These are phyloP conservation scores for Panus rudis DNA, from an alignment of 768 basidiomycete genomes.

Conservation along the genomic window DNA sequence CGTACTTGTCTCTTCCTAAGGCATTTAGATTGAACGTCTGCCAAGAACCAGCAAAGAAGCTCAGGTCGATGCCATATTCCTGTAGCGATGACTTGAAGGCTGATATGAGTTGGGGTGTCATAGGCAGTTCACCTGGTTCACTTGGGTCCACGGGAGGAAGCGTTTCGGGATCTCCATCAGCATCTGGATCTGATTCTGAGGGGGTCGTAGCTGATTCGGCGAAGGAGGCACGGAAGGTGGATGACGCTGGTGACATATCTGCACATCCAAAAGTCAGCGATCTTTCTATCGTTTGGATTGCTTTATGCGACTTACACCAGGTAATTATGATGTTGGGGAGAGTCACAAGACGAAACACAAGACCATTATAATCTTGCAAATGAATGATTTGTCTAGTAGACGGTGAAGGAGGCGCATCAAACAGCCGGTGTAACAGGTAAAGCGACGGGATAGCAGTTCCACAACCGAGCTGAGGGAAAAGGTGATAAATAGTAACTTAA, in stretches of 20 bases:
- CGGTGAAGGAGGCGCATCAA: conserved; percentile 28
- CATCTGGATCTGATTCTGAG: conserved; percentile 25
- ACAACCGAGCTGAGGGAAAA: conserved; percentile 69
- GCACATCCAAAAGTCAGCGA: neutral
- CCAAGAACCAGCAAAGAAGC: conserved; percentile 86
- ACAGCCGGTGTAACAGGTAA: conserved; percentile 59
- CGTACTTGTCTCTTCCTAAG: conserved; percentile 41
- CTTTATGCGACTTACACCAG: conserved; percentile 58
- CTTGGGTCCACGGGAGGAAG: conserved; percentile 26
- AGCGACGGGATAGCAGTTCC: conserved; percentile 85
- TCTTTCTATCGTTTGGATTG: neutral
- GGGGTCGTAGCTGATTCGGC: conserved; percentile 5
- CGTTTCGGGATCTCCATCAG: conserved; percentile 13
- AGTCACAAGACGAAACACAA: conserved; percentile 73
- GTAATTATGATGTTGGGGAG: conserved; percentile 70
- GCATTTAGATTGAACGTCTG: conserved; percentile 33
- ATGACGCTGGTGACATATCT: conserved; percentile 61
- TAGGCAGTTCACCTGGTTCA: conserved; percentile 50
- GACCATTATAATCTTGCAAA: conserved; percentile 88
- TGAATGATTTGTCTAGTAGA: conserved; percentile 38
- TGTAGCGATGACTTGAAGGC: conserved; percentile 60
- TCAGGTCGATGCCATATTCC: conserved; percentile 47
- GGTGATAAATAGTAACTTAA: too few relatives aligned
- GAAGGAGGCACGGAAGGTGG: conserved; percentile 32
- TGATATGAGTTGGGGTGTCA: conserved; percentile 54